A percentile compares a stretch with the other conserved stretches of the same genome.
phyloP scores from a whole-genome alignment of 148 eudicot genomes.

The Rhododendron ovatum region DNA sequence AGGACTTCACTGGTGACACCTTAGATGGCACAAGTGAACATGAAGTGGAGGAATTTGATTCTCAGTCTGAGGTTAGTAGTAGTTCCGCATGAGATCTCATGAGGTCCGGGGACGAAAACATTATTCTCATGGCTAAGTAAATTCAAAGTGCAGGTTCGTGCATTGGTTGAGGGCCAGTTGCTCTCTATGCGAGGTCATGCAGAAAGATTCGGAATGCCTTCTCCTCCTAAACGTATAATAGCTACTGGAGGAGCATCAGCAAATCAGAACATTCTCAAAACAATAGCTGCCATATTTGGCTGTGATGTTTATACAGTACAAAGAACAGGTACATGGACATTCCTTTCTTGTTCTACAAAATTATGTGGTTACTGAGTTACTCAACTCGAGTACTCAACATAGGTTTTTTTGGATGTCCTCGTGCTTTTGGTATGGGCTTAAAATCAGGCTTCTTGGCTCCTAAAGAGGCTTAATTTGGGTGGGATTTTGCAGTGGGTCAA shows the following conservation, averaged over 20 bases:
- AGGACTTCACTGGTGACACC: slow-evolving; percentile 53
- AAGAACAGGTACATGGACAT: slow-evolving; percentile 50
- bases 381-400: background rate
- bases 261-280: slow-evolving; percentile 57
- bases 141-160: slow-evolving; percentile 56
- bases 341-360: background rate
- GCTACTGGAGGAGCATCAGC: slow-evolving; percentile 98
- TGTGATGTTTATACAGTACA: slow-evolving; percentile 79
- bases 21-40: slow-evolving; percentile 50
- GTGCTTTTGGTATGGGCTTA: background rate
- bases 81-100: background rate
- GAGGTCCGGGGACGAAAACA: background rate
- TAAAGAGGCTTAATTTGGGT: background rate
- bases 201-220: slow-evolving; percentile 90
- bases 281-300: slow-evolving; percentile 76
- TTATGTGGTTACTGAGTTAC: background rate
- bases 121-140: background rate
- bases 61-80: slow-evolving; percentile 63
- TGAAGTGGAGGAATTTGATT: slow-evolving; percentile 72
- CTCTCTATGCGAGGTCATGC: slow-evolving; percentile 83
- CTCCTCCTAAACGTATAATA: slow-evolving; percentile 82
- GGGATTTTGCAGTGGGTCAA: background rate
- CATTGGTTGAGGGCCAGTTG: slow-evolving; percentile 76
- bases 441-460: background rate
- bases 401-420: background rate